These are phyloP conservation scores for Coemansia sp. DNA, from an alignment of 371 early-diverging fungal genomes.

Conservation along the genomic window DNA sequence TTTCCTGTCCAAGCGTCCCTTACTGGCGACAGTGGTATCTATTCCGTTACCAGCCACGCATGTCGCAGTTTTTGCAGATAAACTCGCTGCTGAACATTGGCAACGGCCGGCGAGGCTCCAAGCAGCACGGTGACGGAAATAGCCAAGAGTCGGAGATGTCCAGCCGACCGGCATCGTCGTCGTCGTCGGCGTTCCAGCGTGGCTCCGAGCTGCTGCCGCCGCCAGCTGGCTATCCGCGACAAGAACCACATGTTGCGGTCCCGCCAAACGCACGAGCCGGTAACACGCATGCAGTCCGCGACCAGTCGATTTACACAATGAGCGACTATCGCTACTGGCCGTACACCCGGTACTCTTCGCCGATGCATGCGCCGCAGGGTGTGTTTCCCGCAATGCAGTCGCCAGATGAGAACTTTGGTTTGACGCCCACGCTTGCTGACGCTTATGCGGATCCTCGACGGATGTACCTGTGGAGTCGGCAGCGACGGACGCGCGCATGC, in stretches of 20 bases:
- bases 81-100: conserved; percentile 19
- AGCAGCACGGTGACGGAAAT: neutral
- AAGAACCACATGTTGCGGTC: neutral
- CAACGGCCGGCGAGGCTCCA: neutral
- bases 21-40: neutral
- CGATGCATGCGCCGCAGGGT: neutral
- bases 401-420: neutral
- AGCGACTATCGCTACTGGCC: conserved; percentile 32
- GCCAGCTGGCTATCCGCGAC: neutral
- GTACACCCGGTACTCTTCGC: conserved; percentile 9
- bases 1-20: neutral
- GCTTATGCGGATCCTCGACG: neutral
- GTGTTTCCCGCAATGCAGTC: neutral
- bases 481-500: conserved; percentile 40
- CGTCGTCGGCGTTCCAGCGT: neutral
- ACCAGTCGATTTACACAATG: conserved; percentile 8
- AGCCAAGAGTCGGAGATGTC: neutral
- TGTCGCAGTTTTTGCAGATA: conserved; percentile 19
- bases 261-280: neutral
- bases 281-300: conserved; percentile 20
- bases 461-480: conserved; percentile 18
- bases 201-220: neutral
- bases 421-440: neutral
- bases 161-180: neutral
- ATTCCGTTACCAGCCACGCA: neutral